Evolutionary conservation across 495 filamentous ascomycete genomes (phyloP), one percentile per base, ranked within the genome.

Genomic region (Aspergillus sclerotioniger): DNA sequence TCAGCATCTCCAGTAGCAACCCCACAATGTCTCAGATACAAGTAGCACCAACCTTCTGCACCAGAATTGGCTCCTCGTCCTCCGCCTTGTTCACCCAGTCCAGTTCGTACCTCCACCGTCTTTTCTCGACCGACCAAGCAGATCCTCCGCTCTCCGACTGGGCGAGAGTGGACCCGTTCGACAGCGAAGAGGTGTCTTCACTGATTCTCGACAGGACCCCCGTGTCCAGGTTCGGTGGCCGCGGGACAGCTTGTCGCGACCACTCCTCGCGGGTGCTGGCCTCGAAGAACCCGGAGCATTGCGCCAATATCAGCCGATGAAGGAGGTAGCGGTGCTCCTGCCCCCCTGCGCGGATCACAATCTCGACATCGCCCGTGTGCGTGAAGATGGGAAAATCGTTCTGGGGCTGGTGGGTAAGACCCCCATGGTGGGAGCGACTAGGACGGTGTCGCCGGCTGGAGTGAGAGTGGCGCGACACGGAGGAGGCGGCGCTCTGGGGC

Each of bases 331-430:
- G 83, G 67, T 86, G 87, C 71, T 92, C 89, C 60, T 88, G 86
- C 37, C 85, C 80, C 50, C 84, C 85, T 19, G 81, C 84, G 57
- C 81, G 79, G 58, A 96, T 85, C 39, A 93, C 66, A 59, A 96
- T 90, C 76, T 96, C 92, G 62, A 95, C 90, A 70, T 96, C 91
- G 66, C 92, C 92, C 21, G 87, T 91, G 59, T 95, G 87, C 41
- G 85, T 87, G 73, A 97, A 97, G 59, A 93, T 78, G 29, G 92
- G 92, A 67, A 96, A 97, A 61, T 96, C 91, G 68, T 96, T 96
- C 68, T 90, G 88, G 46, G 87, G 82, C 39, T 84, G 74, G 69
- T 87, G 87, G 12, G 84, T 79, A 46, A 79, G 76, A 62, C 89
- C 89, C 39, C 91, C 91, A 70, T 88, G 84, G 66, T 92, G 89